Evolutionary conservation across 208 protist genomes (phyloP).

Genomic region (Leishmania turanica): DNA sequence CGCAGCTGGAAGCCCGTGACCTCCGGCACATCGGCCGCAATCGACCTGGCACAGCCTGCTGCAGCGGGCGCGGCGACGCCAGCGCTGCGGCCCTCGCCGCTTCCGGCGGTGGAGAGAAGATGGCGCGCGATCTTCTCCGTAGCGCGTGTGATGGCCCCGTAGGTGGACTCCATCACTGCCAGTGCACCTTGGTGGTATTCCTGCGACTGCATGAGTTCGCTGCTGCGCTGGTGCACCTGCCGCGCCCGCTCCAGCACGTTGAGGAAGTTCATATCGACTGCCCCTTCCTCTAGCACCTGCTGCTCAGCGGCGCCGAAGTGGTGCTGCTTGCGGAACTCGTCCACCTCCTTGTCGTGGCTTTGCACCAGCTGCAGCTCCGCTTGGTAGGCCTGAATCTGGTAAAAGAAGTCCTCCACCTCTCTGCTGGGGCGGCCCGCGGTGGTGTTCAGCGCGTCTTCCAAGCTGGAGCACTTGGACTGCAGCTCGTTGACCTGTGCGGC

Average conservation of each 20-base stretch:
- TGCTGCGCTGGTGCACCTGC: constrained; percentile 64
- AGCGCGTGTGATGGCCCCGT: constrained; percentile 62
- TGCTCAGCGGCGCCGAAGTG: constrained; percentile 71
- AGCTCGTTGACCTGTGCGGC: constrained; percentile 53
- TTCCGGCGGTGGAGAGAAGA: constrained; percentile 43
- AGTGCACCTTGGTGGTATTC: constrained; percentile 50
- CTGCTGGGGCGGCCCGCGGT: constrained; percentile 1
- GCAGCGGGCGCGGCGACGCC: constrained; percentile 11
- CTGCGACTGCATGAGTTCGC: constrained; percentile 58
- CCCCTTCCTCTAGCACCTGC: constrained; percentile 54
- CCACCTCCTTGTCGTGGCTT: constrained; percentile 57
- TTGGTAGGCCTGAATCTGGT: constrained; percentile 26
- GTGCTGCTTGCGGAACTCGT: constrained; percentile 67
- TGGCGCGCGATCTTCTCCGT: constrained; percentile 69
- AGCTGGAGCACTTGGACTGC: constrained; percentile 41
- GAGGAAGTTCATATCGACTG: constrained; percentile 66
- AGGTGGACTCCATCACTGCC: constrained; percentile 76
- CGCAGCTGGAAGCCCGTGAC: constrained; percentile 70
- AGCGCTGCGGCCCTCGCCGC: constrained; percentile 14
- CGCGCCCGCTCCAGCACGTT: constrained; percentile 69
- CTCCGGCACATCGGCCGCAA: constrained; percentile 68
- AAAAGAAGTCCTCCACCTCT: constrained; percentile 30
- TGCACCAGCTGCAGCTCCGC: constrained; percentile 49
- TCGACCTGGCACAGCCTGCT: constrained; percentile 15
- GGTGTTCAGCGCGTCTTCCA: constrained; percentile 17